Evolutionary conservation across 305 asterid species (phyloP).

Genomic region (Fraxinus albicans): DNA sequence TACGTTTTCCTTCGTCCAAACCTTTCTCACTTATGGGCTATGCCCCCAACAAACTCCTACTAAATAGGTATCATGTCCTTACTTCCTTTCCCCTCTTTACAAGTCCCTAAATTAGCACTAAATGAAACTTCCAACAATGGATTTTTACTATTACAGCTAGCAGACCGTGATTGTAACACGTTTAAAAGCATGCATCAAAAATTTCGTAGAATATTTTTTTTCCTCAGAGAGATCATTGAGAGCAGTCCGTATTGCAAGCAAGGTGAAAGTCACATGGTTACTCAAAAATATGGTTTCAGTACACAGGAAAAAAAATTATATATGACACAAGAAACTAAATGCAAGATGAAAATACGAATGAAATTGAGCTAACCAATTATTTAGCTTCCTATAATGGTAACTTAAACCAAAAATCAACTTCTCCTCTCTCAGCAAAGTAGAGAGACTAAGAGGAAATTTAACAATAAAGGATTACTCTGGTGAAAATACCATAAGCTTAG

Average conservation of each 20-base stretch:
- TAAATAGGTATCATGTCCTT: conserved; percentile 14
- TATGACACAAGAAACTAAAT: not conserved
- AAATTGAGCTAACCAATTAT: not conserved
- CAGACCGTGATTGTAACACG: not conserved
- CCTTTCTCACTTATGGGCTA: not conserved
- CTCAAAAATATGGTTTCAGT: not conserved
- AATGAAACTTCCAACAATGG: not conserved
- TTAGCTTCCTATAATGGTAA: not conserved
- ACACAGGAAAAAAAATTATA: not conserved
- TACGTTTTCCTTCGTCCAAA: not conserved
- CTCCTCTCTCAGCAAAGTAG: not conserved
- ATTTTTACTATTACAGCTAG: not conserved
- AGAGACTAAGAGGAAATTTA: not conserved
- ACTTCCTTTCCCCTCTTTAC: not conserved
- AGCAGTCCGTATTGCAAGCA: not conserved
- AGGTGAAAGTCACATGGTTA: not conserved
- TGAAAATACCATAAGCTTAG: conserved; percentile 65
- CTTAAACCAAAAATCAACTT: not conserved
- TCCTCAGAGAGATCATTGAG: not conserved
- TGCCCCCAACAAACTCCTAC: conserved; percentile 9
- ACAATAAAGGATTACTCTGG: not conserved
- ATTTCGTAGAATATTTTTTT: not conserved
- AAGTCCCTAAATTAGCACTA: not conserved
- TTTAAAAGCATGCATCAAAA: not conserved
- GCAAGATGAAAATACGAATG: not conserved